These are phyloP conservation scores for Colletotrichum viniferum DNA, from an alignment of 2,329 filamentous ascomycete genomes.

Conservation along the genomic window DNA sequence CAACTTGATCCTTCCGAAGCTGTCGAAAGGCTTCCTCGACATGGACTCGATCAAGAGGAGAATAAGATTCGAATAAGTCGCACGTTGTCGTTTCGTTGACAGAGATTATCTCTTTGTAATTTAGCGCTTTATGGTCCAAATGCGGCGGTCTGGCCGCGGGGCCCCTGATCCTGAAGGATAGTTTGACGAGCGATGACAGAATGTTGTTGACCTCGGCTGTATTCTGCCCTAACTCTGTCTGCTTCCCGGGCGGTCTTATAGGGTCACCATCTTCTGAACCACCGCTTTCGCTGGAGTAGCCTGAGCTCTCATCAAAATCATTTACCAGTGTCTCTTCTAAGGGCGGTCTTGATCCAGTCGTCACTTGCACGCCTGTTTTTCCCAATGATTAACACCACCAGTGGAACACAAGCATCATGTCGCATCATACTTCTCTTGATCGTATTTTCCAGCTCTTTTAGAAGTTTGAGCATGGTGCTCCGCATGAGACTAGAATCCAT, in stretches of 20 bases:
- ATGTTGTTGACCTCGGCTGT: background rate
- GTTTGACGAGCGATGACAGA: background rate
- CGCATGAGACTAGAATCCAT: no score
- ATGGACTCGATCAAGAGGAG: background rate
- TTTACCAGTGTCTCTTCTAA: background rate
- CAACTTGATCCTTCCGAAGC: background rate
- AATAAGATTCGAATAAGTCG: background rate
- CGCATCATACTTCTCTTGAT: no score
- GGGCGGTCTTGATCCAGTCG: background rate
- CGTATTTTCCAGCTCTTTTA: no score
- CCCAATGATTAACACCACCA: no score
- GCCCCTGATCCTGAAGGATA: background rate
- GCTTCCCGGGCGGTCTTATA: background rate
- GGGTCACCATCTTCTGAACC: background rate
- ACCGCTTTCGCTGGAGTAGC: background rate
- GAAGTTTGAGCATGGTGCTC: no score
- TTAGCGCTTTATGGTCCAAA: background rate
- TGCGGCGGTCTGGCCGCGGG: background rate
- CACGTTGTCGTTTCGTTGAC: background rate
- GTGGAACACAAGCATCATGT: no score
- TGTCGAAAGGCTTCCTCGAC: background rate
- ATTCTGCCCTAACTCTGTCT: constrained; percentile 2
- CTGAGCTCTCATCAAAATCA: background rate
- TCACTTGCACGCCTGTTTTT: no score
- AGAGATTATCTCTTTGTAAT: background rate